A percentile compares a stretch with the other conserved stretches of the same genome.
These are phyloP conservation scores for Aspergillus uvarum DNA, from an alignment of 2,329 filamentous ascomycete species.

Conservation along the genomic window DNA sequence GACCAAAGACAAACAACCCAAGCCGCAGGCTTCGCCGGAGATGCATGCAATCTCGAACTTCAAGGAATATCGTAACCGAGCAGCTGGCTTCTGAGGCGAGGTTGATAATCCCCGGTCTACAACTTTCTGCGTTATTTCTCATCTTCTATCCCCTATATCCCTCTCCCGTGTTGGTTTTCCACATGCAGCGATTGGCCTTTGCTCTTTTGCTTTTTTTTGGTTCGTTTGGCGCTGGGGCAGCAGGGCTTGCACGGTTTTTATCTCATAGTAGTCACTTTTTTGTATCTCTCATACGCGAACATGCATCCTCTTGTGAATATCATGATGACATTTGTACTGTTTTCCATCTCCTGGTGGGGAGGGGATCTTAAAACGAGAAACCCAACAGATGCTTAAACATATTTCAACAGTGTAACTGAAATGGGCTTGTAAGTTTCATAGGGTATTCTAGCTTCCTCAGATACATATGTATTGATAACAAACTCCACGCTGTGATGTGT, in stretches of 20 bases:
- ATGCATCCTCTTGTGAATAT: neutral
- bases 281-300: neutral
- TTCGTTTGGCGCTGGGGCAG: neutral
- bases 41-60: constrained; percentile 35
- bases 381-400: too few species aligned
- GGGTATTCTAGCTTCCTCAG: neutral
- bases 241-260: neutral
- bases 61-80: constrained; percentile 46
- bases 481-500: neutral
- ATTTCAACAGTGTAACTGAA: too few species aligned
- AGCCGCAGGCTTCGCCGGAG: constrained; percentile 13
- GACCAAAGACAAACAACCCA: constrained; percentile 23
- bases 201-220: neutral
- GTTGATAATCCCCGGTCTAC: neutral
- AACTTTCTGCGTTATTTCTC: neutral
- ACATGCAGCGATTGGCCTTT: neutral
- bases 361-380: too few species aligned
- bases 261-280: neutral
- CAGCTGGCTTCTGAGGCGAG: constrained; percentile 25
- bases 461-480: neutral
- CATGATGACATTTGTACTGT: neutral
- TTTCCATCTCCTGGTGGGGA: neutral
- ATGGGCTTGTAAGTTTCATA: neutral
- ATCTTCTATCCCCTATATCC: neutral
- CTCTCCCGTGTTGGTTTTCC: neutral